phyloP scores from a whole-genome alignment of 352 stramenopile species.

The Paralagenidium karlingii region DNA sequence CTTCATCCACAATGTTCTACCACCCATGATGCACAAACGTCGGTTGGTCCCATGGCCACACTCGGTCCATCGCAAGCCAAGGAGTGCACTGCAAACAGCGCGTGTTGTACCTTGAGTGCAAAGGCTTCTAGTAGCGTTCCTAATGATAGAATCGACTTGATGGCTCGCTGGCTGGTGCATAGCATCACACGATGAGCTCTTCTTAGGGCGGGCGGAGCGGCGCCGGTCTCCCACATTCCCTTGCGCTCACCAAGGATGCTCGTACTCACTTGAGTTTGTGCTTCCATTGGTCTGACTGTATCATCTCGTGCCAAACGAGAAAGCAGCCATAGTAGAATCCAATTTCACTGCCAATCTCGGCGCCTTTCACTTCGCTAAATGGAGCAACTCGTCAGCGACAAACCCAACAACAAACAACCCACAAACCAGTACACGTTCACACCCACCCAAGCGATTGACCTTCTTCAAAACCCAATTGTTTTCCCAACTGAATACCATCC shows the following conservation, averaged over 20 bases:
- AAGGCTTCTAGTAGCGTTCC: conserved; percentile 33
- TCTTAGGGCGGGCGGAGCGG: background rate
- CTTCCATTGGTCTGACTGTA: conserved; percentile 17
- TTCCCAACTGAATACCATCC: conserved; percentile 34
- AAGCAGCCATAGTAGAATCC: conserved; percentile 77
- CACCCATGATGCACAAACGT: too few relatives aligned
- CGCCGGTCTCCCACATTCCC: background rate
- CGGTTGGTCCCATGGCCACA: too few relatives aligned
- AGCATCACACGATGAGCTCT: background rate
- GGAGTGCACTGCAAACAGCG: background rate
- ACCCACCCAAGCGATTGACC: conserved; percentile 56
- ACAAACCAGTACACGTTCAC: background rate
- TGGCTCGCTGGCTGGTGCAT: conserved; percentile 20
- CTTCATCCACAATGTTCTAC: conserved; percentile 70
- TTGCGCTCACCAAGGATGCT: background rate
- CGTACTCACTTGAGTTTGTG: conserved; percentile 28
- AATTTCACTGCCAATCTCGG: conserved; percentile 69
- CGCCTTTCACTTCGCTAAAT: conserved; percentile 53
- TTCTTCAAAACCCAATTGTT: conserved; percentile 54
- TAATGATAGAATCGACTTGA: conserved; percentile 48
- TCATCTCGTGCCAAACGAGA: conserved; percentile 47
- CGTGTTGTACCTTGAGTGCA: conserved; percentile 40
- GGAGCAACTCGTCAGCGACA: background rate
- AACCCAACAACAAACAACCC: conserved; percentile 1
- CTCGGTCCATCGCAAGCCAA: too few relatives aligned